A percentile compares a stretch with the other conserved stretches of the same genome.
Evolutionary conservation across 148 eudicot genomes (phyloP).

Genomic region (Silene latifolia): DNA sequence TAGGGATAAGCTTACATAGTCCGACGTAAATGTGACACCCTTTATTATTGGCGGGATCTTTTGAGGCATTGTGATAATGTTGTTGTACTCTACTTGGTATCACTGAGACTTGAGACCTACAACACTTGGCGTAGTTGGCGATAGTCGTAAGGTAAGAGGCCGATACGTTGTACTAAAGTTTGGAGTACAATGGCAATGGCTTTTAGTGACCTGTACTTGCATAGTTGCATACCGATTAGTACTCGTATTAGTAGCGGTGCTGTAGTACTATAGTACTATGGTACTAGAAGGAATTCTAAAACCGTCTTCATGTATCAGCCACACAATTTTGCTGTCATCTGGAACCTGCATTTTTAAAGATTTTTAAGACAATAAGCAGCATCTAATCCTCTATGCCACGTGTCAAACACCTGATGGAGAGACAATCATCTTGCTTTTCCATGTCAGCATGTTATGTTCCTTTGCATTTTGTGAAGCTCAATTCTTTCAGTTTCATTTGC

Average conservation of each 20-base stretch:
- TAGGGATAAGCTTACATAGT: neutral
- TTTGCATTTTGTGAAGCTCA: conserved; percentile 21
- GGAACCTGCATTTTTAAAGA: neutral
- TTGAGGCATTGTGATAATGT: no score
- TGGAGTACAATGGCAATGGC: neutral
- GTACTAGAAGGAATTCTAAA: conserved; percentile 6
- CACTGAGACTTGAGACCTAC: no score
- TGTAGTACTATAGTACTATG: neutral
- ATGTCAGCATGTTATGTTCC: conserved; percentile 36
- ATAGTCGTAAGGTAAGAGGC: no score
- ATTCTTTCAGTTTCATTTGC: conserved; percentile 16
- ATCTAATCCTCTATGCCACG: conserved; percentile 47
- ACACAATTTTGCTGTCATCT: conserved; percentile 16
- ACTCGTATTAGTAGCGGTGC: conserved; percentile 1
- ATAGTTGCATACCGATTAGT: neutral
- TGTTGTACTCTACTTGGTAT: neutral
- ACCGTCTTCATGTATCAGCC: conserved; percentile 20
- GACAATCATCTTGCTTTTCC: conserved; percentile 39
- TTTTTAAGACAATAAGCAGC: conserved; percentile 27
- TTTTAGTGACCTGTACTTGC: neutral
- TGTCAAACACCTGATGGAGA: conserved; percentile 42
- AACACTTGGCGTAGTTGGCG: no score
- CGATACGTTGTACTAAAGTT: no score
- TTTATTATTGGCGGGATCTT: no score
- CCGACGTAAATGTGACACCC: neutral